These are phyloP conservation scores for Colletotrichum noveboracense DNA, from an alignment of 2,329 filamentous ascomycete species.

Conservation along the genomic window DNA sequence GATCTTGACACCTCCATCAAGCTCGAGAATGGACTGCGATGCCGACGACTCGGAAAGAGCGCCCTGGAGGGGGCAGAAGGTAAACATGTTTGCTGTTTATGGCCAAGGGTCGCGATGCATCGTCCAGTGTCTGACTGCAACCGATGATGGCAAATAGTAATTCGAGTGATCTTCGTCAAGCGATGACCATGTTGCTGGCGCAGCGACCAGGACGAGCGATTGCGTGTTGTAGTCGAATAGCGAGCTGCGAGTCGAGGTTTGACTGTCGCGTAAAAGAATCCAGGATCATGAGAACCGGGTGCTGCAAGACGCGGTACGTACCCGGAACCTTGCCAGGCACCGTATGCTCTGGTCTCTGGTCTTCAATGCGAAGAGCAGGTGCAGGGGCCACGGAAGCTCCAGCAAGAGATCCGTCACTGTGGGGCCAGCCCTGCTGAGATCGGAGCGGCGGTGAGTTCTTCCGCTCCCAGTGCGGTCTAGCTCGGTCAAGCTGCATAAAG, in stretches of 20 bases:
- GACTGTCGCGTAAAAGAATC: constrained; percentile 16
- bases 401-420: neutral
- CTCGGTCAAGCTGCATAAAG: neutral
- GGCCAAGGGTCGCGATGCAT: neutral
- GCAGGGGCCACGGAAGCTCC: constrained; percentile 1
- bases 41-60: constrained; percentile 86
- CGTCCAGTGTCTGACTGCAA: neutral
- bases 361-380: neutral
- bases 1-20: constrained; percentile 96
- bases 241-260: neutral
- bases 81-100: constrained; percentile 74
- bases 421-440: neutral
- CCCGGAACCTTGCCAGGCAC: neutral
- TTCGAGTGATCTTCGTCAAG: neutral
- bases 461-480: neutral
- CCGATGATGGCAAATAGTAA: neutral
- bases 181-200: constrained; percentile 10
- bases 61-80: constrained; percentile 89
- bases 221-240: neutral
- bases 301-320: constrained; percentile 2
- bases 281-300: neutral
- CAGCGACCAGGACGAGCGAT: neutral
- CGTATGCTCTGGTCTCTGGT: neutral
- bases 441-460: neutral
- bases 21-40: constrained; percentile 93